These are phyloP conservation scores for bread wheat (Triticum aestivum) DNA, from an alignment of 176 grass and related monocot genomes.

Conservation along the genomic window DNA sequence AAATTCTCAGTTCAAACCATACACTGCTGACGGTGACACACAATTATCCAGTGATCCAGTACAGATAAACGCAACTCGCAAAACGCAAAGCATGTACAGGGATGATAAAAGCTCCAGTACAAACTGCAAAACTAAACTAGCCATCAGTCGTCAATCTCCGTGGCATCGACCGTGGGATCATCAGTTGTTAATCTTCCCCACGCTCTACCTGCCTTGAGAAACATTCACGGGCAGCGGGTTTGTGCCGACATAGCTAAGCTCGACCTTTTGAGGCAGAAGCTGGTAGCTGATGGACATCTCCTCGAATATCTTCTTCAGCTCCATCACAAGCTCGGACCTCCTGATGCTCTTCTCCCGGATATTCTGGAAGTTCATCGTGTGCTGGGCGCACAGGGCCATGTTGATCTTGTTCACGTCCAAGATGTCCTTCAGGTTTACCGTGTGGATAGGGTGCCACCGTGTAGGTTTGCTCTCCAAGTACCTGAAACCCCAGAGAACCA, in stretches of 20 bases:
- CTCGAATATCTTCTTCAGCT: conserved; percentile 87
- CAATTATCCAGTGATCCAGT: neutral
- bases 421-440: conserved; percentile 76
- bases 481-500: conserved; percentile 39
- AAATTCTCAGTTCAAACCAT: neutral
- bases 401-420: conserved; percentile 88
- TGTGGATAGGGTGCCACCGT: conserved; percentile 74
- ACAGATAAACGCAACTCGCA: neutral
- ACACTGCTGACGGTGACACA: neutral
- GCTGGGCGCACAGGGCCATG: conserved; percentile 61
- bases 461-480: conserved; percentile 92
- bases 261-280: conserved; percentile 71
- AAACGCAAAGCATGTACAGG: conserved; percentile 10
- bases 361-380: conserved; percentile 98
- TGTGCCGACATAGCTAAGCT: conserved; percentile 54
- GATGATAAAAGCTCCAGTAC: neutral
- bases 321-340: conserved; percentile 80
- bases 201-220: conserved; percentile 35
- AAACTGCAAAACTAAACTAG: conserved; percentile 1
- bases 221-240: conserved; percentile 45
- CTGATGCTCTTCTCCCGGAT: conserved; percentile 74
- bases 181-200: conserved; percentile 8
- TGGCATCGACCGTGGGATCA: neutral
- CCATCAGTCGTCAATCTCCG: neutral
- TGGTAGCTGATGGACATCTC: conserved; percentile 66